A percentile compares a stretch with the other conserved stretches of the same genome.
phyloP scores from a whole-genome alignment of 768 basidiomycete genomes.

The Hygrocybe punicea region DNA sequence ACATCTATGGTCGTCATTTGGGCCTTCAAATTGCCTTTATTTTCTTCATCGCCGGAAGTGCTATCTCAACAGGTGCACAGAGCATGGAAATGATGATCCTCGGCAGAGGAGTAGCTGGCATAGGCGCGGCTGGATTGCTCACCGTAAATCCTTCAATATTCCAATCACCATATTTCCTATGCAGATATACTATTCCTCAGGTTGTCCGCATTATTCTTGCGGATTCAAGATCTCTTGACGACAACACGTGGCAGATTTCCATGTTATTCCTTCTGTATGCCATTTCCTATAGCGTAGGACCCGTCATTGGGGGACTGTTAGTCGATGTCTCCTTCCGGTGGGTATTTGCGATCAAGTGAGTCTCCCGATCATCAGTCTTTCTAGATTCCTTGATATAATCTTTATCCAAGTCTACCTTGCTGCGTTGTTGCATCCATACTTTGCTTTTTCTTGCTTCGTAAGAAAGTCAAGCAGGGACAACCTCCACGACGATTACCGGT shows the following conservation, averaged over 20 bases:
- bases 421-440: conserved; percentile 36
- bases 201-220: conserved; percentile 43
- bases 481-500: conserved; percentile 11
- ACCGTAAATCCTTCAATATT: conserved; percentile 15
- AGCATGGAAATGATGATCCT: conserved; percentile 46
- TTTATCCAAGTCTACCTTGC: conserved; percentile 39
- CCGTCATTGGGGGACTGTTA: conserved; percentile 44
- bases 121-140: conserved; percentile 46
- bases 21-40: conserved; percentile 44
- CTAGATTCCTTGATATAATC: background rate
- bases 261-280: conserved; percentile 44
- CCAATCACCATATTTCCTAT: background rate
- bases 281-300: conserved; percentile 43
- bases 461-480: conserved; percentile 22
- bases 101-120: conserved; percentile 48
- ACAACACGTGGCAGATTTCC: conserved; percentile 43
- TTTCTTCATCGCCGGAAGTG: conserved; percentile 46
- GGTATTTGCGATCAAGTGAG: conserved; percentile 57
- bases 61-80: conserved; percentile 44
- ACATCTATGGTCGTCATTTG: conserved; percentile 49
- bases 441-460: conserved; percentile 41
- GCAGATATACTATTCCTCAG: conserved; percentile 16
- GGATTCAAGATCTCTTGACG: conserved; percentile 41
- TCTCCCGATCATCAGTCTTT: background rate
- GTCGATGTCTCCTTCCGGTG: conserved; percentile 44